Base-by-base conservation (phyloP, 176 grass and related monocot species). In the Rhipidocladum racemiflorum region DNA sequence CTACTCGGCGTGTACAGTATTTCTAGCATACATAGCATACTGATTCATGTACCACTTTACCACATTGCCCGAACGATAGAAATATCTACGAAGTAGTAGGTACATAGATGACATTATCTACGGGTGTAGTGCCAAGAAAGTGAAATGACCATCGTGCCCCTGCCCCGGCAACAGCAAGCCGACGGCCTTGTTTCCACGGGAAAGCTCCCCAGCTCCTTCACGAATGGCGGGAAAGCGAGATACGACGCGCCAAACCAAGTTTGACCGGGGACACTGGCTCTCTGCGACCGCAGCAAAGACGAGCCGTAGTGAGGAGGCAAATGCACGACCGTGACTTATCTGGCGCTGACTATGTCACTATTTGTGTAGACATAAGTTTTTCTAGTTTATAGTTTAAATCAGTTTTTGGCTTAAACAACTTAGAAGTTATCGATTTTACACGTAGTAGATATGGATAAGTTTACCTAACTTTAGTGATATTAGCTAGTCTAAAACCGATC, bases 151-250 rank as follows among this genome's bases (percentile, higher is more conserved):
- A 32, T 86, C 18, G 18, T 30, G 15, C 21, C 68, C 13, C 11
- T 54, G 29, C 85, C 8, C n/a, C 7, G 10, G 20, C 34, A 29
- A 24, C 77, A 15, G 50, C 32, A 43, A 38, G 54, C 35, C 29
- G 40, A 6, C 4, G 43, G 70, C 82, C 36, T 15, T 64, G 20
- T 85, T 89, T 35, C 77, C 77, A 83, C 87, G 82, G 87, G 87
- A 85, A 89, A 76, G 70, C 54, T 34, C 76, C 17, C 13, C 1
- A 0, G 0, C 28, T 6, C 18, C 4, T 17, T 56, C 83, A 44
- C 63, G 44, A 56, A 85, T 56, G 87, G 83, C 82, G 87, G 71
- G 87, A 89, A 89, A 81, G 64, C 35, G 15, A 81, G 56, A 20
- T 46, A 5, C 72, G 63, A 51, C 40, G 63, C 74, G 44, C 72